These are phyloP conservation scores for Boletales sp. DNA, from an alignment of 768 basidiomycete species.

Conservation along the genomic window DNA sequence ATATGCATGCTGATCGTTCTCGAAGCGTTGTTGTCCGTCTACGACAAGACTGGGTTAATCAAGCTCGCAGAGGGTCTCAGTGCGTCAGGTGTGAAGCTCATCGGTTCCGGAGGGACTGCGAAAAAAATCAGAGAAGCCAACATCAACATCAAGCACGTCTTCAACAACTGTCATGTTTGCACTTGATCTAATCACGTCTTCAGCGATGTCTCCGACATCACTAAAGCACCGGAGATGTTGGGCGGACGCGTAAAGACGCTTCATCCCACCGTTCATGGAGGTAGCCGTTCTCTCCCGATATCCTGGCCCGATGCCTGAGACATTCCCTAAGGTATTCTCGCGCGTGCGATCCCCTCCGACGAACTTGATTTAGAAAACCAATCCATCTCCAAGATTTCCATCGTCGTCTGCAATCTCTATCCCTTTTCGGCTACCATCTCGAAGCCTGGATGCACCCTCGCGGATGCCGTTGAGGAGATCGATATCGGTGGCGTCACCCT, in stretches of 20 bases:
- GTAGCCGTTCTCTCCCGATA: constrained; percentile 37
- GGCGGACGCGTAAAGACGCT: constrained; percentile 98
- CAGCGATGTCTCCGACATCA: constrained; percentile 97
- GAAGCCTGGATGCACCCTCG: constrained; percentile 82
- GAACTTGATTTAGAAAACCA: constrained; percentile 80
- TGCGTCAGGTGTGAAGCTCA: constrained; percentile 75
- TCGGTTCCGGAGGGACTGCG: constrained; percentile 97
- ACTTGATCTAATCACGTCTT: constrained; percentile 4
- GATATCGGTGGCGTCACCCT: constrained; percentile 99
- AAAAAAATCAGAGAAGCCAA: constrained; percentile 96
- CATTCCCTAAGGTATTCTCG: constrained; percentile 73
- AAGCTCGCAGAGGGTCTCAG: constrained; percentile 86
- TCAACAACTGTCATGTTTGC: constrained; percentile 1
- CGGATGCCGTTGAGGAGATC: constrained; percentile 94
- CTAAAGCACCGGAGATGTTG: constrained; percentile 98
- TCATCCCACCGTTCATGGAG: constrained; percentile 97
- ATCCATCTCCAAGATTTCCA: constrained; percentile 85
- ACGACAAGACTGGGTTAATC: constrained; percentile 89
- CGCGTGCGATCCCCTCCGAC: constrained; percentile 88
- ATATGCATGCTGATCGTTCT: constrained; percentile 3
- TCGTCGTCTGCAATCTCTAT: constrained; percentile 99
- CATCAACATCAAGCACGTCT: constrained; percentile 82
- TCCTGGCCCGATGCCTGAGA: constrained; percentile 3
- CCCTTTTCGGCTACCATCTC: constrained; percentile 93
- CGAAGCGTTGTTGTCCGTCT: constrained; percentile 88